These are phyloP conservation scores for Colletotrichum gigasporum DNA, from an alignment of 2,329 filamentous ascomycete species.

Conservation along the genomic window DNA sequence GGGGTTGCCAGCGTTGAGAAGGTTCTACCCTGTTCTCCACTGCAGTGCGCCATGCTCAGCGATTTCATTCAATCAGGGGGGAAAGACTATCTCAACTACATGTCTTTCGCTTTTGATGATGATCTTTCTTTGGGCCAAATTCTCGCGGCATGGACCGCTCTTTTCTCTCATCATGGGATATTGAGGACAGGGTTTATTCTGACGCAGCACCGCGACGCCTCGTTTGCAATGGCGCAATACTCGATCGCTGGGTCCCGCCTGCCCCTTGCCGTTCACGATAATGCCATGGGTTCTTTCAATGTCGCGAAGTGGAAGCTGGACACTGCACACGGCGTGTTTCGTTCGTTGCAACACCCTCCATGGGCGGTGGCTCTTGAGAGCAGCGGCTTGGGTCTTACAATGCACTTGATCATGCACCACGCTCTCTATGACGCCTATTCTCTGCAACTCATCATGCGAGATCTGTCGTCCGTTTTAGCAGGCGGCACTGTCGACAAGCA, in stretches of 20 bases:
- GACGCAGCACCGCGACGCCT: slow-evolving; percentile 64
- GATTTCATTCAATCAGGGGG: slow-evolving; percentile 76
- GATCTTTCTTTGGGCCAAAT: slow-evolving; percentile 52
- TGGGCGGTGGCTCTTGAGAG: slow-evolving; percentile 69
- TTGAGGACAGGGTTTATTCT: slow-evolving; percentile 79
- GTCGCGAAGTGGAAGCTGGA: slow-evolving; percentile 48
- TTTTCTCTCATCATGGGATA: slow-evolving; percentile 70
- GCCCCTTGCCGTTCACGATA: slow-evolving; percentile 34
- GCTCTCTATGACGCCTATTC: slow-evolving; percentile 87
- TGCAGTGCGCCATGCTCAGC: slow-evolving; percentile 83
- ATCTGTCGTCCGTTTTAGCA: slow-evolving; percentile 54
- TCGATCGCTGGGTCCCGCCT: slow-evolving; percentile 13
- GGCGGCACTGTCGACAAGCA: slow-evolving; percentile 23
- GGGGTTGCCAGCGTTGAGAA: slow-evolving; percentile 55
- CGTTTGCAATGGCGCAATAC: slow-evolving; percentile 82
- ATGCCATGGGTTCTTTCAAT: slow-evolving; percentile 36
- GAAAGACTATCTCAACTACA: slow-evolving; percentile 78
- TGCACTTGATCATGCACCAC: slow-evolving; percentile 73
- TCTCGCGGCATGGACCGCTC: slow-evolving; percentile 65
- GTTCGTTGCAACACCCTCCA: slow-evolving; percentile 61
- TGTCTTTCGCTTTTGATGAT: slow-evolving; percentile 61
- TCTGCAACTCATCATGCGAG: slow-evolving; percentile 69
- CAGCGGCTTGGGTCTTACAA: slow-evolving; percentile 33
- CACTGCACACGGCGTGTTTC: slow-evolving; percentile 44
- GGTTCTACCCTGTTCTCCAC: slow-evolving; percentile 79